Base-by-base conservation (phyloP, 441 rosid species). In the Hypseocharis bilobata region DNA sequence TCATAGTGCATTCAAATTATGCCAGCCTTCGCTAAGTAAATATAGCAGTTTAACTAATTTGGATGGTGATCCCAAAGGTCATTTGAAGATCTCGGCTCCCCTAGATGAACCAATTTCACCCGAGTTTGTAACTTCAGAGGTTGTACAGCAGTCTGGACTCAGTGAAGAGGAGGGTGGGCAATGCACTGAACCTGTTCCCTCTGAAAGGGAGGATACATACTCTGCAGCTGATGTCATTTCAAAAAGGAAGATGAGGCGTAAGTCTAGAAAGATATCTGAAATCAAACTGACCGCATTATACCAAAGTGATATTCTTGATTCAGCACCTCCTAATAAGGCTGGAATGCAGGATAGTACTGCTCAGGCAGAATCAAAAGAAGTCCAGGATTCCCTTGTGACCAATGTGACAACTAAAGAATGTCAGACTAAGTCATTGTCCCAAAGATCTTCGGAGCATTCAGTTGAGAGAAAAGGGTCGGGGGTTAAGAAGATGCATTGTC, bases 231-330 rank as follows among this genome's bases (percentile, higher is more conserved):
- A 72, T 44, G 68, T 63, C 17, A 17, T 49, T 26, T 62, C 47
- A 22, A 68, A 52, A 73, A 85, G 71, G 81, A 88, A 84, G 85
- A 72, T 73, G 28, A 81, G 75, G 51, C 85, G 84, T 76, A 88
- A 86, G 78, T 87, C 91, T 27, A 90, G 76, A 75, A 88, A 83
- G 66, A 76, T 81, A 77, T 86, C 98, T 30, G 86, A 82, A 78
- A 80, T 84, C 58, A 80, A 78, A 82, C 77, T 74, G 65, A 44
- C 79, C 47, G 17, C 72, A 5, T 69, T 70, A 29, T 58, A 72
- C 62, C 81, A 82, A 72, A 80, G 62, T 70, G 74, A 68, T 42
- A 56, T 62, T 65, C 44, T 71, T 55, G 71, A 63, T 67, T 44
- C 30, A 60, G 36, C 45, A 42, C 68, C 70, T 60, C 75, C 36